A percentile compares a stretch with the other conserved stretches of the same genome.
These are phyloP conservation scores for Colletotrichum spaethianum DNA, from an alignment of 2,329 filamentous ascomycete genomes.

Conservation along the genomic window DNA sequence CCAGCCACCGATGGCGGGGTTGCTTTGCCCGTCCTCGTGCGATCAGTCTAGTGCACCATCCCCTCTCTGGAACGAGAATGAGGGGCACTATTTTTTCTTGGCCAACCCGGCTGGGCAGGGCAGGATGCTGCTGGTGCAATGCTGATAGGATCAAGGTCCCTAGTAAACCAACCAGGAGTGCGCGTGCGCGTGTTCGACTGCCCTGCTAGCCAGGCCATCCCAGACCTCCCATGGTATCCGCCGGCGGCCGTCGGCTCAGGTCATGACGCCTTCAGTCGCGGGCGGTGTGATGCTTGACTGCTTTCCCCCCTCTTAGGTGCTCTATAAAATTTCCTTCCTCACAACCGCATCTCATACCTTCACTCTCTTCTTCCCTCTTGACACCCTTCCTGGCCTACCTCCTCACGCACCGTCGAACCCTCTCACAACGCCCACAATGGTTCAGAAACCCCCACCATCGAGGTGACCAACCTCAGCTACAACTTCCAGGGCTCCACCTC, in stretches of 20 bases:
- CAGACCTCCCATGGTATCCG: conserved; percentile 16
- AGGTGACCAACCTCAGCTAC: conserved; percentile 85
- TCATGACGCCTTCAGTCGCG: conserved; percentile 38
- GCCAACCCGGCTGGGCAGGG: too few species aligned
- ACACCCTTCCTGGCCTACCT: not conserved
- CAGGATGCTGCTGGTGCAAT: not conserved
- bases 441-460: conserved; percentile 71
- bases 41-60: not conserved
- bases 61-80: conserved; percentile 3
- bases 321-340: not conserved
- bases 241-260: not conserved
- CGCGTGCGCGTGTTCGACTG: conserved; percentile 13
- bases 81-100: conserved; percentile 21
- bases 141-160: not conserved
- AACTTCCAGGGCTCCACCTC: conserved; percentile 87
- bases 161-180: not conserved
- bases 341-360: not conserved
- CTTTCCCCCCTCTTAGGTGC: not conserved
- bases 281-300: conserved; percentile 33
- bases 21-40: not conserved
- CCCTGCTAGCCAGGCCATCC: not conserved
- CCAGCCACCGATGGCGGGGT: conserved; percentile 30
- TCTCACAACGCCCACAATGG: conserved; percentile 16
- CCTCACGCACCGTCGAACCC: not conserved
- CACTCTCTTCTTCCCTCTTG: not conserved